Conservation (phyloP, 176 grass and related monocot genomes). For the Carex pumila region DNA sequence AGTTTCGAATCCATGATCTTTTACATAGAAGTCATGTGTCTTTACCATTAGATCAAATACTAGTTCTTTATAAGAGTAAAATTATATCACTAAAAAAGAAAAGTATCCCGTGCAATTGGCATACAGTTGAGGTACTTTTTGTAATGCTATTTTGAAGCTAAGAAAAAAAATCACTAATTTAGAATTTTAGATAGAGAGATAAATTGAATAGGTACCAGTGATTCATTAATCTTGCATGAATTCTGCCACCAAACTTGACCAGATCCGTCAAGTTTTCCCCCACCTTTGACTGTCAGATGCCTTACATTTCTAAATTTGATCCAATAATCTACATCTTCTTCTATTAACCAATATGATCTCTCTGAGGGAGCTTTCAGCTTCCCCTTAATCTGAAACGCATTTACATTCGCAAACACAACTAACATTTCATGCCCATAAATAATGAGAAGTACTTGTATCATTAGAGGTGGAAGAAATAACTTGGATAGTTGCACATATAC, state of each 20-base stretch:
- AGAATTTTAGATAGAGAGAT: not conserved
- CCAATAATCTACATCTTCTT: constrained; percentile 26
- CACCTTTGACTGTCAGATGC: constrained; percentile 35
- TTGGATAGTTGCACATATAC: not conserved
- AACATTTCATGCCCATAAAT: not conserved
- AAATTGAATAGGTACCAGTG: constrained; percentile 25
- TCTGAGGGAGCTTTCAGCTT: constrained; percentile 57
- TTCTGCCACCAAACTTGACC: constrained; percentile 69
- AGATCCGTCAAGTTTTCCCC: constrained; percentile 57
- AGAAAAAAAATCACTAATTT: not conserved
- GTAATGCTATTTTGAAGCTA: not conserved
- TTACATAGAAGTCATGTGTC: too few species aligned
- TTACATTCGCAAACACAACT: not conserved
- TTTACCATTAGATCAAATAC: too few species aligned
- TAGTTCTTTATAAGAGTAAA: too few species aligned
- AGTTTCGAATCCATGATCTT: too few species aligned
- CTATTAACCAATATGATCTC: constrained; percentile 31
- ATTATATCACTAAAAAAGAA: too few species aligned
- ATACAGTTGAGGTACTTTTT: not conserved
- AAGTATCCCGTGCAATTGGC: too few species aligned
- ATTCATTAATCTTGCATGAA: constrained; percentile 53
- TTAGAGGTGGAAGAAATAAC: not conserved
- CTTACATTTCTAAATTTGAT: constrained; percentile 43
- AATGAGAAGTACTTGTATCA: not conserved
- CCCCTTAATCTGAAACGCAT: constrained; percentile 41